phyloP scores from a whole-genome alignment of 2,329 filamentous ascomycete genomes.

The Endothia cerciana region DNA sequence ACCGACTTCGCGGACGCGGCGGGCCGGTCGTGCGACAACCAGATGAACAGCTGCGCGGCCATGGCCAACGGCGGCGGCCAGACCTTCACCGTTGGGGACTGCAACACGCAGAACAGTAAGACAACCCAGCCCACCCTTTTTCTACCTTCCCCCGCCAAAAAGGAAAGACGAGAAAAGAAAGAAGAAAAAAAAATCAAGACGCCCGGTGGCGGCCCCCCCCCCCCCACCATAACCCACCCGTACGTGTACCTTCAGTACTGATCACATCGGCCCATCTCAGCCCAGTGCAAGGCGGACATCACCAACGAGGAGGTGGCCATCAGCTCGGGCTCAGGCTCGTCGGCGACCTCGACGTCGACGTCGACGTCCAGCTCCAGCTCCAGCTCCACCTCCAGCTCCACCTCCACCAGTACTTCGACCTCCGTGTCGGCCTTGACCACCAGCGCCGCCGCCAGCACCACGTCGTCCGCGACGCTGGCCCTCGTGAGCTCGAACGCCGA shows the following conservation, averaged over 20 bases:
- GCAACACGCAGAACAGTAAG: conserved; percentile 51
- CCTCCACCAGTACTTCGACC: neutral
- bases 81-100: conserved; percentile 46
- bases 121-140: conserved; percentile 15
- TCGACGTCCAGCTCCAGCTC: conserved; percentile 13
- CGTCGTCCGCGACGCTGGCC: conserved; percentile 38
- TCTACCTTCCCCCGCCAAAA: neutral
- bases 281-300: conserved; percentile 41
- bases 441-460: conserved; percentile 35
- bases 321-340: conserved; percentile 26
- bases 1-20: conserved; percentile 47
- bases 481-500: conserved; percentile 46
- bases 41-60: conserved; percentile 52
- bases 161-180: no score
- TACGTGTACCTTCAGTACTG: neutral
- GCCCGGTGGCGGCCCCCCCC: no score
- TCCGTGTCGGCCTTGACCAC: conserved; percentile 15
- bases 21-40: conserved; percentile 51
- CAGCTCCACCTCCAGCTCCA: conserved; percentile 14
- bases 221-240: no score
- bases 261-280: conserved; percentile 35
- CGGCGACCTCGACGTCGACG: conserved; percentile 15
- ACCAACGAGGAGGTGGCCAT: conserved; percentile 2
- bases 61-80: conserved; percentile 43
- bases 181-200: no score